Percentiles rank a stretch among this genome's conserved stretches.
Evolutionary conservation across 495 filamentous ascomycete species (phyloP).

Genomic region (Aspergillus bertholletiae): DNA sequence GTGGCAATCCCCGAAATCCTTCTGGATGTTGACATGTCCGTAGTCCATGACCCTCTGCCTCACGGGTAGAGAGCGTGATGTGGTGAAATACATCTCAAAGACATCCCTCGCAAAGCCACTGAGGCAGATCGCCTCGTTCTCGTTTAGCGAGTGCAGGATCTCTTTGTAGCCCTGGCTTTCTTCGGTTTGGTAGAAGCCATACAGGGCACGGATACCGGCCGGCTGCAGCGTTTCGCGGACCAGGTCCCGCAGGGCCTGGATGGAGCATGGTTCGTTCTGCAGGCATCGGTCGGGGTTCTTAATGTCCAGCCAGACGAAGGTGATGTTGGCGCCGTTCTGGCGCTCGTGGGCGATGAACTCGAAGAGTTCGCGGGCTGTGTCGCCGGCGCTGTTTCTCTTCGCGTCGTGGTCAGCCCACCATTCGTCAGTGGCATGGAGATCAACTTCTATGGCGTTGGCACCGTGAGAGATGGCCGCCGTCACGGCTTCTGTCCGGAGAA

Average conservation of each 20-base stretch:
- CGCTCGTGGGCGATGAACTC: background rate
- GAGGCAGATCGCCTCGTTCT: conserved; percentile 3
- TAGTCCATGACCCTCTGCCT: conserved; percentile 7
- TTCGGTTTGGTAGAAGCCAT: background rate
- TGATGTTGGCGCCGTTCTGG: background rate
- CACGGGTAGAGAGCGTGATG: background rate
- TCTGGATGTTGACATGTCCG: background rate
- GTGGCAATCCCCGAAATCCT: too few relatives aligned
- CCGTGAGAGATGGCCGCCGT: conserved; percentile 4
- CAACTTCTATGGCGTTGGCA: conserved; percentile 15
- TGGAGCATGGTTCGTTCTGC: background rate
- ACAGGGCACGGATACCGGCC: background rate
- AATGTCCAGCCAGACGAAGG: conserved; percentile 4
- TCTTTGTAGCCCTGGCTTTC: background rate
- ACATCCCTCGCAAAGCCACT: background rate
- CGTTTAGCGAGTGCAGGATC: background rate
- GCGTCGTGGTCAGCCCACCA: conserved; percentile 8
- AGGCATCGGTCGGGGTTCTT: conserved; percentile 6
- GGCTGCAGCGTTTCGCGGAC: background rate
- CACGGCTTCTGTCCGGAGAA: conserved; percentile 1
- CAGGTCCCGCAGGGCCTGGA: background rate
- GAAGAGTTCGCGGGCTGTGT: conserved; percentile 1
- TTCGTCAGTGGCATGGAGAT: background rate
- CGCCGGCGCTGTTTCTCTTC: background rate
- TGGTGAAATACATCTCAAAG: background rate